These are phyloP conservation scores for Inonotus hispidus DNA, from an alignment of 1,284 basidiomycete genomes.

Conservation along the genomic window DNA sequence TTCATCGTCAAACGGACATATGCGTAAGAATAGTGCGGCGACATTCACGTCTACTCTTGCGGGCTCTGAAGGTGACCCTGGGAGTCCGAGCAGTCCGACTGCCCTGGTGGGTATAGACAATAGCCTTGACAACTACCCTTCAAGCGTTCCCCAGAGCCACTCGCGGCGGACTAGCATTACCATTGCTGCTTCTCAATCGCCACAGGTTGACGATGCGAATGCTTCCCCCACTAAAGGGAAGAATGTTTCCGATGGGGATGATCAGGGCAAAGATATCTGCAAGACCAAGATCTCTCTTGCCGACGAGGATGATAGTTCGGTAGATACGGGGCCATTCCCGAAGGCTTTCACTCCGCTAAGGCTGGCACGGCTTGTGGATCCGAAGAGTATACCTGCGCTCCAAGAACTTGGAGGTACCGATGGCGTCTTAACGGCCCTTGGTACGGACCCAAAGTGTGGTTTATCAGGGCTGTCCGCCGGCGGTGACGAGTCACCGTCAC, in stretches of 20 bases:
- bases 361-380: constrained; percentile 87
- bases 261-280: not conserved
- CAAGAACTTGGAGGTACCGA: constrained; percentile 69
- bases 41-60: constrained; percentile 19
- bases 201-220: not conserved
- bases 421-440: constrained; percentile 69
- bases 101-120: not conserved
- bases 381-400: constrained; percentile 72
- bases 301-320: constrained; percentile 21
- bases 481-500: constrained; percentile 15
- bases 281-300: constrained; percentile 32
- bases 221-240: not conserved
- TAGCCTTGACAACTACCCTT: constrained; percentile 2
- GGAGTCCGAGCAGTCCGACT: constrained; percentile 3
- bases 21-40: constrained; percentile 32
- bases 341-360: constrained; percentile 69
- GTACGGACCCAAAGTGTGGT: constrained; percentile 61
- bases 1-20: constrained; percentile 27
- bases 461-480: constrained; percentile 30
- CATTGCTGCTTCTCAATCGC: constrained; percentile 13
- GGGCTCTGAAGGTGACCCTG: constrained; percentile 9
- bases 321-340: constrained; percentile 33
- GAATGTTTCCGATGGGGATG: constrained; percentile 1
- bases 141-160: constrained; percentile 1
- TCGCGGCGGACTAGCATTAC: constrained; percentile 18